A percentile compares a stretch with the other conserved stretches of the same genome.
Evolutionary conservation across 2,329 filamentous ascomycete species (phyloP).

Genomic region (Ceratocystis papillata): DNA sequence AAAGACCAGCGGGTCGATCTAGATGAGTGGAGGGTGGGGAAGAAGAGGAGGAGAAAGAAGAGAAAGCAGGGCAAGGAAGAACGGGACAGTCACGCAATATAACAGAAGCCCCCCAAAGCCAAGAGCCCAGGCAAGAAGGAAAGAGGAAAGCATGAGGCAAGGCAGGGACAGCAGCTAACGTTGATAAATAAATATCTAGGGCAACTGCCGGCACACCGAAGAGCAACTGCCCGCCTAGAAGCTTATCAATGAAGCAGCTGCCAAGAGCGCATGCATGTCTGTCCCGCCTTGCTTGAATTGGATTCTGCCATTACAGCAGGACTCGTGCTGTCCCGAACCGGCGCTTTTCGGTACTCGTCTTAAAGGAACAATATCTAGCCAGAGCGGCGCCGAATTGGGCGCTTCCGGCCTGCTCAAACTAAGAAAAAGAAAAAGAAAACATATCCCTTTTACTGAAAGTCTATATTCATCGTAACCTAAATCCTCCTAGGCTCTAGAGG

Average conservation of each 20-base stretch:
- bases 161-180: not conserved
- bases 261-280: not conserved
- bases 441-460: not conserved
- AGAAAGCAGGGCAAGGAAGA: not conserved
- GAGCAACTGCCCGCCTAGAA: not conserved
- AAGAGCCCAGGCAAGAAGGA: not conserved
- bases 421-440: not conserved
- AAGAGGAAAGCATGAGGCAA: not conserved
- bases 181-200: conserved; percentile 8
- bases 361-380: not conserved
- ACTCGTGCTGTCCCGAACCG: not conserved
- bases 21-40: not conserved
- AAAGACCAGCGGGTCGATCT: not conserved
- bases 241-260: not conserved
- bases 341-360: not conserved
- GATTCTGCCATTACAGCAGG: not conserved
- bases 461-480: not conserved
- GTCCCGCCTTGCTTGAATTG: not conserved
- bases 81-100: not conserved
- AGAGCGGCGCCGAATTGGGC: not conserved
- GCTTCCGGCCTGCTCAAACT: not conserved
- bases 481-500: not conserved
- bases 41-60: not conserved
- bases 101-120: not conserved
- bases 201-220: not conserved